Conservation (phyloP, 164 flowering plant genomes). For the Liriodendron chinense region DNA sequence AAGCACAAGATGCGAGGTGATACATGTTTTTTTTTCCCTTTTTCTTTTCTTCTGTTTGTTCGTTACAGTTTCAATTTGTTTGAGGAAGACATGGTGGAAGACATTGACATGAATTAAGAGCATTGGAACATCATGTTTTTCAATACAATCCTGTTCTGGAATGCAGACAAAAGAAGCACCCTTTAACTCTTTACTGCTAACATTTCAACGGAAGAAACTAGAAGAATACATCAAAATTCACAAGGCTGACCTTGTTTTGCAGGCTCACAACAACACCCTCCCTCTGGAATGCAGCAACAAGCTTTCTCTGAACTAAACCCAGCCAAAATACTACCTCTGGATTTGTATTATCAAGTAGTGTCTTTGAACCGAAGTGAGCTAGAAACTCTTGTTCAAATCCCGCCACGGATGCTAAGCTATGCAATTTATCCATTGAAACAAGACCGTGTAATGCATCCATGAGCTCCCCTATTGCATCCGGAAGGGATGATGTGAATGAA, state of each 20-base stretch:
- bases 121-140: too few species aligned
- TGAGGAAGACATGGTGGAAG: too few species aligned
- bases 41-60: too few species aligned
- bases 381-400: slow-evolving; percentile 64
- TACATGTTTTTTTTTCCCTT: too few species aligned
- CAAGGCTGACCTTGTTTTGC: slow-evolving; percentile 37
- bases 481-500: slow-evolving; percentile 26
- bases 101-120: too few species aligned
- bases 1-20: too few species aligned
- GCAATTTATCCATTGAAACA: slow-evolving; percentile 46
- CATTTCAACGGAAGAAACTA: not conserved
- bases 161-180: too few species aligned
- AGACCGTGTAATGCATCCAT: slow-evolving; percentile 35
- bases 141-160: too few species aligned
- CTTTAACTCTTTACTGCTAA: not conserved
- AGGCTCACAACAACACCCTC: slow-evolving; percentile 31
- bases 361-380: slow-evolving; percentile 45
- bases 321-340: slow-evolving; percentile 61
- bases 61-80: too few species aligned
- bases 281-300: slow-evolving; percentile 43
- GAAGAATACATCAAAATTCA: slow-evolving; percentile 2
- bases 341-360: slow-evolving; percentile 29
- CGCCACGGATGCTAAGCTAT: slow-evolving; percentile 45
- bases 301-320: slow-evolving; percentile 49
- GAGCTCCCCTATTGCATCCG: slow-evolving; percentile 39